These are phyloP conservation scores for Komagataella kurtzmanii DNA, from an alignment of 805 yeast genomes.

Conservation along the genomic window DNA sequence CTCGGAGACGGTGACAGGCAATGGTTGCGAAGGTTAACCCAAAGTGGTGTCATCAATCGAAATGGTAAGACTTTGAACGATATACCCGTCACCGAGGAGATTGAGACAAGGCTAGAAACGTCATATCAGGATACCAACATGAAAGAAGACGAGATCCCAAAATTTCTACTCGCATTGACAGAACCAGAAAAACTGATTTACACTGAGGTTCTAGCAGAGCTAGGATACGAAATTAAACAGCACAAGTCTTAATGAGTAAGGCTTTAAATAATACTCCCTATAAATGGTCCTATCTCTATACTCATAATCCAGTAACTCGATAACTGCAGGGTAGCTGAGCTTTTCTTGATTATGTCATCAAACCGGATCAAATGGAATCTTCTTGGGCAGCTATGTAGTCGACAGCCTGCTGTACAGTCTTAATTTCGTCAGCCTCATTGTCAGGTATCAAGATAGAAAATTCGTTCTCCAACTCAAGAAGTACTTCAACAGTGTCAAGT, in stretches of 20 bases:
- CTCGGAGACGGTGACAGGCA: constrained; percentile 68
- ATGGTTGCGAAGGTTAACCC: constrained; percentile 39
- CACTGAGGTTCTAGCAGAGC: constrained; percentile 25
- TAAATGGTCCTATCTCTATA: not conserved
- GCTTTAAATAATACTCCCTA: not conserved
- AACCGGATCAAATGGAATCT: constrained; percentile 18
- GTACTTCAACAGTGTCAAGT: constrained; percentile 57
- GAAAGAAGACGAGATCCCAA: constrained; percentile 1
- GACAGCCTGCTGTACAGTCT: constrained; percentile 87
- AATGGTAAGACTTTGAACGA: constrained; percentile 20
- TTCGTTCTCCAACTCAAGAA: constrained; percentile 63
- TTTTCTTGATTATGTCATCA: not conserved
- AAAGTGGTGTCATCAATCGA: constrained; percentile 40
- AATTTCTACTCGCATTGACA: constrained; percentile 14
- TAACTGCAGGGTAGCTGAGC: not conserved
- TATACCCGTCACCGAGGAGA: constrained; percentile 15
- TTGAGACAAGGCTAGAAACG: not conserved
- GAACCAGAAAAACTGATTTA: constrained; percentile 25
- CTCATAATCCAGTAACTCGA: not conserved
- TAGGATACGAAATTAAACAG: constrained; percentile 27
- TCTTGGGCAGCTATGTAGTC: constrained; percentile 70
- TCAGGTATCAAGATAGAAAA: constrained; percentile 77
- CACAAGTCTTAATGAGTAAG: not conserved
- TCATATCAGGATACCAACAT: not conserved
- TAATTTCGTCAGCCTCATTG: constrained; percentile 85